phyloP scores from a whole-genome alignment of 345 rosid genomes.

The Hibiscus trionum region DNA sequence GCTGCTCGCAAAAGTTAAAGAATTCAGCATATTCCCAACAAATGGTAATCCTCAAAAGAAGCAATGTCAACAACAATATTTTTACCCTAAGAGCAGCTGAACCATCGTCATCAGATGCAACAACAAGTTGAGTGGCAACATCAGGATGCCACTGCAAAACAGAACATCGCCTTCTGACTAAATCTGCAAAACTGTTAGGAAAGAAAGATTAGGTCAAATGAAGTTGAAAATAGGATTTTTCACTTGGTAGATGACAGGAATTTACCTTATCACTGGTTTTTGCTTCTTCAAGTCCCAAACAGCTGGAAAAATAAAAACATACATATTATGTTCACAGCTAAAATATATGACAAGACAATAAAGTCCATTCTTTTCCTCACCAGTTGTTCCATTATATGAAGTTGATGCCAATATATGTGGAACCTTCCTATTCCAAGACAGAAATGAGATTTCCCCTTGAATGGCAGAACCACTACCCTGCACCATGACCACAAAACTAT shows the following conservation, averaged over 20 bases:
- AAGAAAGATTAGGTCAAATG: conserved; percentile 14
- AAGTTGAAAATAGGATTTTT: not conserved
- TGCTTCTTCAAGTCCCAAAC: conserved; percentile 98
- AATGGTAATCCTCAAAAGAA: not conserved
- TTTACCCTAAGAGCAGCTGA: conserved; percentile 77
- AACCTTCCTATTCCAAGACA: conserved; percentile 96
- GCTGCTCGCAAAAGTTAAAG: conserved; percentile 43
- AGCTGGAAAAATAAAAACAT: conserved; percentile 37
- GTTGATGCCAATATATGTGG: conserved; percentile 92
- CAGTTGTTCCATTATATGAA: conserved; percentile 87
- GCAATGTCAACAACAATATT: not conserved
- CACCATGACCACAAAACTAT: conserved; percentile 18
- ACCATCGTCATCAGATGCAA: conserved; percentile 92
- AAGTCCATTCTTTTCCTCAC: conserved; percentile 36
- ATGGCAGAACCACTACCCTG: conserved; percentile 91
- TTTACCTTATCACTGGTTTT: conserved; percentile 87
- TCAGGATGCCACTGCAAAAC: conserved; percentile 99
- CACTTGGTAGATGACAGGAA: conserved; percentile 7
- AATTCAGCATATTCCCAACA: not conserved
- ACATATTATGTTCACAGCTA: not conserved
- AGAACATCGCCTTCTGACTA: conserved; percentile 80
- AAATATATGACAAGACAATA: not conserved
- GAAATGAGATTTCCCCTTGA: conserved; percentile 93
- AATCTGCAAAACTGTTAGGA: conserved; percentile 75
- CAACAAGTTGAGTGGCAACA: conserved; percentile 82